Evolutionary conservation across 2,329 filamentous ascomycete genomes (phyloP).

Genomic region (Penicillium thymicola): DNA sequence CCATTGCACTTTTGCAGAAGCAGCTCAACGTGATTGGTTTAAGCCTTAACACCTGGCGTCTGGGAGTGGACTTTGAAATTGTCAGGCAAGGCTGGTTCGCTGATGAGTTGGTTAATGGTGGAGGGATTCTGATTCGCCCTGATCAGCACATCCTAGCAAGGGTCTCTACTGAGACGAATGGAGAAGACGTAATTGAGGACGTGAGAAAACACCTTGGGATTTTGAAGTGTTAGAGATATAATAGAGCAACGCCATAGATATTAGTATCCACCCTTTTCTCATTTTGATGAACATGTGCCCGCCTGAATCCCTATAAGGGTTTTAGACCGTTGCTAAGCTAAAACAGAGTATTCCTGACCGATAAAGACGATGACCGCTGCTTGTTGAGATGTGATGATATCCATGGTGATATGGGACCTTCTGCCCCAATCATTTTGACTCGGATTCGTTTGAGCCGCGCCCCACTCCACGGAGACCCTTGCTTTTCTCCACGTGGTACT

Average conservation of each 20-base stretch:
- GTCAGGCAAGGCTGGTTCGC: not conserved
- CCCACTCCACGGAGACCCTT: not conserved
- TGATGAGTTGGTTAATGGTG: slow-evolving; percentile 22
- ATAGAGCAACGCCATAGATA: not conserved
- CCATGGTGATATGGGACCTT: not conserved
- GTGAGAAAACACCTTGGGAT: slow-evolving; percentile 1
- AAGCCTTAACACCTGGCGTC: not conserved
- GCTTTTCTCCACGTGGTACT: not conserved
- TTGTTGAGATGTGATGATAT: not conserved
- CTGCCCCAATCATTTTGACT: not conserved
- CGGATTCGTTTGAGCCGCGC: not conserved
- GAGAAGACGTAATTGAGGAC: not conserved
- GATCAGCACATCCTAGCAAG: slow-evolving; percentile 38
- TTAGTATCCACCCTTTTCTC: not conserved
- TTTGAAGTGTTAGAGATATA: not conserved
- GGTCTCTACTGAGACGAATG: not conserved
- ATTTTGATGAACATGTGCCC: not conserved
- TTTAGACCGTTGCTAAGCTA: not conserved
- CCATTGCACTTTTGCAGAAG: not conserved
- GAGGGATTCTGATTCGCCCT: slow-evolving; percentile 36
- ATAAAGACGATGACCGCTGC: not conserved
- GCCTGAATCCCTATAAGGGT: rapidly evolving
- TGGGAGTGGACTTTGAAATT: not conserved
- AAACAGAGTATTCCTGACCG: too few relatives aligned
- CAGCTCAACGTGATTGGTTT: not conserved